Evolutionary conservation across 345 rosid species (phyloP), one percentile per base, ranked within the genome.

Genomic region (Eucalyptus globulus): DNA sequence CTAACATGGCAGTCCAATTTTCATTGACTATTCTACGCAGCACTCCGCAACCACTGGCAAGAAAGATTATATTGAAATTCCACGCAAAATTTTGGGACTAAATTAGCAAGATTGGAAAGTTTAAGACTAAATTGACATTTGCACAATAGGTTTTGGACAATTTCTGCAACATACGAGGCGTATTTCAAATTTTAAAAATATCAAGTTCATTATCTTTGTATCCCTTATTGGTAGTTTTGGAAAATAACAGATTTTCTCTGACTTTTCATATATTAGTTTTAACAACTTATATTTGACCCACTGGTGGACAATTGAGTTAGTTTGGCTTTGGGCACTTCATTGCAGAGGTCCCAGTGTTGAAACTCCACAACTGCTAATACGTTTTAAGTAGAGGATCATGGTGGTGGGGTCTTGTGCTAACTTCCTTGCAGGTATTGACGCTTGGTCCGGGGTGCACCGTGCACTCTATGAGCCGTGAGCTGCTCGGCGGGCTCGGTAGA

Each of bases 71-170:
- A 8, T 37, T 15, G 2, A 3, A 31, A 31, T 31, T 67, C 34
- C 4, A 1, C 7, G 1, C 0, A 69, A 34, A 69, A 10, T 0
- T 31, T 31, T 31, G 10, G 24, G 12, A 34, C 1, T 3, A 69
- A 34, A 69, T 3, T 9, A 2, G 4, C 0, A 69, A 3, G 3
- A 69, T 34, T 16, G 1, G 11, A 69, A 69, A 69, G 7, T 69
- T 17, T 2, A 69, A 0, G 11, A 67, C 1, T 31, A 0, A 67
- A 16, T 31, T 31, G 22, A 2, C 19, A 31, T 67, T 1, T 0
- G 2, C 3, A 69, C 4, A 15, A 69, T 69, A 15, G 6, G 40
- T n/a, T 45, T 45, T 9, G 47, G 11, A 45, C 2, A 45, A 9
- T 45, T 45, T 45, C 3, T 1, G 11, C 47, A 60, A 12, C 69